A percentile compares a stretch with the other conserved stretches of the same genome.
Conservation (phyloP, 2,329 filamentous ascomycete species). For the Lachnellula cervina region DNA sequence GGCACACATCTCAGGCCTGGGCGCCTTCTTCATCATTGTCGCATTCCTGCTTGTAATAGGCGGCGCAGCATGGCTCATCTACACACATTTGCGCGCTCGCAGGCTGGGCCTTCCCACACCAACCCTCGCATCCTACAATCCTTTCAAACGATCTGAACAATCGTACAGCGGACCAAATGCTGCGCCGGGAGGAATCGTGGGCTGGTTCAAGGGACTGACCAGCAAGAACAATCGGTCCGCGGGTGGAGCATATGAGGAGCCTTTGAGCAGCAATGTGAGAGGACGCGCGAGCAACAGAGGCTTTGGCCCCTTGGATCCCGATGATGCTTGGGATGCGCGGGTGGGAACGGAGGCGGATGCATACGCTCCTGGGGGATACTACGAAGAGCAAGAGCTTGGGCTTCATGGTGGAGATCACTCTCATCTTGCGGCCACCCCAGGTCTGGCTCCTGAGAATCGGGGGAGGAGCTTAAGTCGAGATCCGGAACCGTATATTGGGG, state of each 20-base stretch:
- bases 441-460: conserved; percentile 37
- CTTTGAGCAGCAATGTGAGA: conserved; percentile 35
- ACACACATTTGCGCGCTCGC: conserved; percentile 66
- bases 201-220: conserved; percentile 67
- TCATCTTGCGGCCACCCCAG: conserved; percentile 47
- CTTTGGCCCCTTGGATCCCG: conserved; percentile 69
- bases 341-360: conserved; percentile 69
- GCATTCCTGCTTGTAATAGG: conserved; percentile 55
- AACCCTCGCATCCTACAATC: conserved; percentile 62
- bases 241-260: conserved; percentile 65
- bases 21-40: conserved; percentile 69
- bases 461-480: conserved; percentile 42
- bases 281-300: conserved; percentile 45
- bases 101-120: conserved; percentile 72
- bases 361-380: conserved; percentile 58
- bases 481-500: conserved; percentile 35
- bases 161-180: conserved; percentile 39
- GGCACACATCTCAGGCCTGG: conserved; percentile 57
- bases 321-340: conserved; percentile 80
- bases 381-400: conserved; percentile 73
- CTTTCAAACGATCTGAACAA: conserved; percentile 47
- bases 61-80: conserved; percentile 63
- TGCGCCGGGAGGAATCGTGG: conserved; percentile 57
- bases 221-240: conserved; percentile 62
- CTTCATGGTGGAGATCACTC: conserved; percentile 35